Evolutionary conservation across 2,329 filamentous ascomycete genomes (phyloP), one percentile per base, ranked within the genome.

Genomic region (Nemania sp.): DNA sequence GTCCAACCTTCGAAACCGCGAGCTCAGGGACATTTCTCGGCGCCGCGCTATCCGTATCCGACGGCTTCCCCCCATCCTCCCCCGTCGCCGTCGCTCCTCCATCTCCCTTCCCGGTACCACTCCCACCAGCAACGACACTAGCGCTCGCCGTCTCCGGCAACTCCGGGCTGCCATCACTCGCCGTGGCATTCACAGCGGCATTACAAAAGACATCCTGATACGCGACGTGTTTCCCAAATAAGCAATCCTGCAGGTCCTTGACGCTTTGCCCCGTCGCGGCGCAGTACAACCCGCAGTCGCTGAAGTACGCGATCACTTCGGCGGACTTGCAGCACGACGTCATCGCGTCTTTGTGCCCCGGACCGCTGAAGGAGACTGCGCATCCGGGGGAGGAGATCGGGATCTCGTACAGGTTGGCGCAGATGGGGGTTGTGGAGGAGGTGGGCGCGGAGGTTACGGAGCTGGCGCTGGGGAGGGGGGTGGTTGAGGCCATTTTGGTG

Each of bases 211-310:
- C 71, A 6, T 72, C 60, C 8, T 59, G 55, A 44, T 68, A 61
- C 23, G 63, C 57, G 23, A 72, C 72, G 26, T 75, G 75, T 43
- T 75, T 63, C 26, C 66, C 59, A 43, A 60, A 68, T 12, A 80
- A 65, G 59, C 78, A 81, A 3, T 63, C 26, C 4, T 64, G 63
- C 28, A 78, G 62, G 4, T 69, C 61, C 9, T 57, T 50, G 45
- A 75, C 63, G 19, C 60, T 66, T 57, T 77, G 75, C 37, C 63
- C 73, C 34, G 68, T 64, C 0, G 74, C 75, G 14, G 75, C 73
- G 61, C 78, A 81, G 75, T 80, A 81, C 54, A 80, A 61, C 14
- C 75, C 76, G 69, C 79, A 81, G 62, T 72, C 67, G 64, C 73
- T 61, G 62, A 75, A 69, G 73, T 80, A 80, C 59, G 68, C 67